Percentiles rank a stretch among this genome's conserved stretches.
These are phyloP conservation scores for Phytophthora lateralis DNA, from an alignment of 352 stramenopile genomes.

Conservation along the genomic window DNA sequence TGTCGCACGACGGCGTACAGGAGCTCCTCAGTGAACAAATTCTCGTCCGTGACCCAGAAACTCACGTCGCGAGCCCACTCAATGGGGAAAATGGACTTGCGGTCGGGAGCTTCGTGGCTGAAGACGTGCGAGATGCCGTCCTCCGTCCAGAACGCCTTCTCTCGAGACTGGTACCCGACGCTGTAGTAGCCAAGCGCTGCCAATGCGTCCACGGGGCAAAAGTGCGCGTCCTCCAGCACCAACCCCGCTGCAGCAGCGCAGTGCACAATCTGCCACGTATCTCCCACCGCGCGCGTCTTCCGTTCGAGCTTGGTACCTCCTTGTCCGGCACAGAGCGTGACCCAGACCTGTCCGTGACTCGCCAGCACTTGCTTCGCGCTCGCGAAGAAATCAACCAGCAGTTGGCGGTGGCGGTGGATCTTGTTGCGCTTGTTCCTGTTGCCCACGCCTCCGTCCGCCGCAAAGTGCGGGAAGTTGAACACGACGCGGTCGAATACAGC, in stretches of 20 bases:
- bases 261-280: slow-evolving; percentile 85
- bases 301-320: slow-evolving; percentile 75
- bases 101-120: slow-evolving; percentile 46
- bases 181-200: slow-evolving; percentile 76
- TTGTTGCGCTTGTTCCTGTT: slow-evolving; percentile 78
- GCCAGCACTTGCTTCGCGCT: slow-evolving; percentile 62
- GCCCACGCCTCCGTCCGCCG: slow-evolving; percentile 59
- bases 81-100: slow-evolving; percentile 57
- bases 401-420: slow-evolving; percentile 80
- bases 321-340: slow-evolving; percentile 82
- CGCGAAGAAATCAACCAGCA: slow-evolving; percentile 78
- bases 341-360: slow-evolving; percentile 71
- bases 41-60: slow-evolving; percentile 72
- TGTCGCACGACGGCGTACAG: slow-evolving; percentile 43
- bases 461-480: slow-evolving; percentile 90
- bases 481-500: slow-evolving; percentile 70
- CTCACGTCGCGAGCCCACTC: slow-evolving; percentile 72
- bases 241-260: slow-evolving; percentile 62
- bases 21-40: slow-evolving; percentile 55
- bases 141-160: slow-evolving; percentile 75
- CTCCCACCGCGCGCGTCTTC: slow-evolving; percentile 58
- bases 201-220: slow-evolving; percentile 64
- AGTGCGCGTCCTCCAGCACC: slow-evolving; percentile 65
- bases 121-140: slow-evolving; percentile 80
- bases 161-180: slow-evolving; percentile 77